These are phyloP conservation scores for Chrysanthemum seticuspe DNA, from an alignment of 129 eudicot species.

Conservation along the genomic window DNA sequence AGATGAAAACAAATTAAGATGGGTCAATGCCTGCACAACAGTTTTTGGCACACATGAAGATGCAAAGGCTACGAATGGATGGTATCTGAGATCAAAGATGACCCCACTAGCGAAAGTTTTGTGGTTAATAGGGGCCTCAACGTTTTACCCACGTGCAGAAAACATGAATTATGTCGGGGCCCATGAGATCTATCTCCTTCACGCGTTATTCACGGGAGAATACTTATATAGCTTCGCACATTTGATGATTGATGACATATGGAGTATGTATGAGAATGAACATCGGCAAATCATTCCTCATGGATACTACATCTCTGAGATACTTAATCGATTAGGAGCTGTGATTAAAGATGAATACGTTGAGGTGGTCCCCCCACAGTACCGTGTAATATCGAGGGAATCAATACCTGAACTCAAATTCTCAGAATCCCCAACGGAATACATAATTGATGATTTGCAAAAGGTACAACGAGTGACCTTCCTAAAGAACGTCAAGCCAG, in stretches of 20 bases:
- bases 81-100: not conserved
- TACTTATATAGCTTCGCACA: constrained; percentile 9
- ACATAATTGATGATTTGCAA: constrained; percentile 2
- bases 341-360: not conserved
- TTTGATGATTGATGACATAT: constrained; percentile 14
- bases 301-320: constrained; percentile 11
- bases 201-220: not conserved
- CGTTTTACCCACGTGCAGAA: not conserved
- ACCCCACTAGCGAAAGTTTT: constrained; percentile 6
- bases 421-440: constrained; percentile 2
- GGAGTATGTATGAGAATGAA: constrained; percentile 10
- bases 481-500: not conserved
- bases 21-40: not conserved
- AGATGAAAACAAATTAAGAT: not conserved
- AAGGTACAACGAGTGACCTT: not conserved
- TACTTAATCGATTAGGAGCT: not conserved
- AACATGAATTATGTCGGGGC: not conserved
- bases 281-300: not conserved
- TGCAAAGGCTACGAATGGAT: not conserved
- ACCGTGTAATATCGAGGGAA: not conserved
- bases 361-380: not conserved
- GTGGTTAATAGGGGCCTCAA: not conserved
- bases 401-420: not conserved
- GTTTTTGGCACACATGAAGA: not conserved
- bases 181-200: constrained; percentile 8